Conservation (phyloP, 208 protist genomes). For the Endotrypanum monterogeii region DNA sequence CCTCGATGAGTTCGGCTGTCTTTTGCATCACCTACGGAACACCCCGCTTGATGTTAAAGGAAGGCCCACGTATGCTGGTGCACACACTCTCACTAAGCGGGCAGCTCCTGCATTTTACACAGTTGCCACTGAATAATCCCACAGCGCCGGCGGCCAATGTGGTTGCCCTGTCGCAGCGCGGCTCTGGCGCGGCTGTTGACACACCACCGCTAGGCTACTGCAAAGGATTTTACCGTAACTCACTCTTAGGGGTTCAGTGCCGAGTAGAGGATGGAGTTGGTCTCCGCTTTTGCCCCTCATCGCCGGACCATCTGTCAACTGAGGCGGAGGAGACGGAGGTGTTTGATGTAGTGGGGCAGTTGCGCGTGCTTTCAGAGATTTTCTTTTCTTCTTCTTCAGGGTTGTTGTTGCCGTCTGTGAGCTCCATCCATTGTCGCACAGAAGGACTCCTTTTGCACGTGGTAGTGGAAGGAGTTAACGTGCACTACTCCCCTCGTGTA, state of each 20-base stretch:
- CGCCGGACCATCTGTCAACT: conserved; percentile 8
- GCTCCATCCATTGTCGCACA: conserved; percentile 14
- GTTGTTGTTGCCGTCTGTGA: conserved; percentile 36
- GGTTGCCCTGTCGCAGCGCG: conserved; percentile 8
- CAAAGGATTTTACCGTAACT: conserved; percentile 29
- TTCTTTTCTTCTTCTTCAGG: conserved; percentile 20
- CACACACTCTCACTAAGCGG: conserved; percentile 43
- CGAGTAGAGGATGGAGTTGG: no score
- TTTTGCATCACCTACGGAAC: conserved; percentile 69
- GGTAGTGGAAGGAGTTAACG: conserved; percentile 34
- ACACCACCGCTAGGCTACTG: conserved; percentile 17
- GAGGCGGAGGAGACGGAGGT: conserved; percentile 16
- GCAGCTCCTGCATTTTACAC: conserved; percentile 40
- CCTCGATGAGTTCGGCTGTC: conserved; percentile 21
- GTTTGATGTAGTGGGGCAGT: conserved; percentile 15
- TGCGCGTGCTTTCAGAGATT: conserved; percentile 10
- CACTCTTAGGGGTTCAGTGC: conserved; percentile 19
- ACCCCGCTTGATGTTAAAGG: conserved; percentile 36
- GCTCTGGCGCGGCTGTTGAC: neutral
- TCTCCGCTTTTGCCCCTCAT: conserved; percentile 9
- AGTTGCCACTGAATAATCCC: conserved; percentile 11
- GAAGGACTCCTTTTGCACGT: conserved; percentile 20
- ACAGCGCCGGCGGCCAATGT: neutral
- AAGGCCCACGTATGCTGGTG: conserved; percentile 28
- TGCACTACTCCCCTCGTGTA: conserved; percentile 51